These are phyloP conservation scores for Talaromyces sp. DNA, from an alignment of 2,329 filamentous ascomycete species.

Conservation along the genomic window DNA sequence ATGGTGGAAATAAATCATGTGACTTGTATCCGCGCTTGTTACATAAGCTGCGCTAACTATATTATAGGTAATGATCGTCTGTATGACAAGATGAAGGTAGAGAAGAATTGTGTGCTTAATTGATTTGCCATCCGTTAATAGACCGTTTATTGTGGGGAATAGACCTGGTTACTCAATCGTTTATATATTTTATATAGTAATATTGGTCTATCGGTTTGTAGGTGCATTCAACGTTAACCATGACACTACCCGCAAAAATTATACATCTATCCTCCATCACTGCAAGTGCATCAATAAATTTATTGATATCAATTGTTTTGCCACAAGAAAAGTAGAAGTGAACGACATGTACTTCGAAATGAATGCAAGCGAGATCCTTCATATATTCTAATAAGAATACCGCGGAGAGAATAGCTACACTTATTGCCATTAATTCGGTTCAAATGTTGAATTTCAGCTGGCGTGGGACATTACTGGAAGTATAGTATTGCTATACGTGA, in stretches of 20 bases:
- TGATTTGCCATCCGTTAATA: not conserved
- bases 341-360: not conserved
- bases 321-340: not conserved
- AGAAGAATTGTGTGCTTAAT: not conserved
- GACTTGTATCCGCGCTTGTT: not conserved
- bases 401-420: too few species aligned
- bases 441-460: too few species aligned
- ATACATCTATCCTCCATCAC: too few species aligned
- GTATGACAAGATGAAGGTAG: not conserved
- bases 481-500: too few species aligned
- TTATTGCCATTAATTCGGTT: too few species aligned
- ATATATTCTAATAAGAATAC: too few species aligned
- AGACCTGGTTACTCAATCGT: not conserved
- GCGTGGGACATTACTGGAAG: too few species aligned
- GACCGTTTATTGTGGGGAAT: not conserved
- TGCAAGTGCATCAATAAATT: too few species aligned
- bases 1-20: not conserved
- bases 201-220: not conserved
- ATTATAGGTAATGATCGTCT: not conserved
- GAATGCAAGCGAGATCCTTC: too few species aligned
- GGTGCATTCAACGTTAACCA: too few species aligned
- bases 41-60: not conserved
- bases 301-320: too few species aligned
- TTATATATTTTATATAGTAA: not conserved
- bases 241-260: too few species aligned